phyloP scores from a whole-genome alignment of 1,139 yeast genomes.

The Hyphopichia pseudoburtonii region DNA sequence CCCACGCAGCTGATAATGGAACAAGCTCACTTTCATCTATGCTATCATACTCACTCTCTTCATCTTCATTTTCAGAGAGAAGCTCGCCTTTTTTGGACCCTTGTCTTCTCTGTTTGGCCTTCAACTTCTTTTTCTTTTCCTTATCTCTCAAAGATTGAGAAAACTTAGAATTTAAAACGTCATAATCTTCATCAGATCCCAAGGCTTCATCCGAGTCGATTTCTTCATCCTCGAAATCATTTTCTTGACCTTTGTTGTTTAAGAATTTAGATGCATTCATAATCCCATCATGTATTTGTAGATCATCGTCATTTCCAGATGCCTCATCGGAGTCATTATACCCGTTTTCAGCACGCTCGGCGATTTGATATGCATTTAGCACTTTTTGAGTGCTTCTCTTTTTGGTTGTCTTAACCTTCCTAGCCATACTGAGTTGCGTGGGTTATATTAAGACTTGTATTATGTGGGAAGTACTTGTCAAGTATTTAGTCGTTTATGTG shows the following conservation, averaged over 20 bases:
- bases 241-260: conserved; percentile 21
- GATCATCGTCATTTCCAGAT: conserved; percentile 18
- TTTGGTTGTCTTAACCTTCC: conserved; percentile 22
- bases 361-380: conserved; percentile 48
- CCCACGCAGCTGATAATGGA: conserved; percentile 87
- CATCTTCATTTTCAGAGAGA: conserved; percentile 23
- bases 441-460: no score
- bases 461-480: no score
- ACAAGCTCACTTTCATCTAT: conserved; percentile 74
- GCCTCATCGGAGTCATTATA: conserved; percentile 17
- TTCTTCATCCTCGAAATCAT: conserved; percentile 60
- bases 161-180: conserved; percentile 63
- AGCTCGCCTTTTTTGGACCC: conserved; percentile 15
- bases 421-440: conserved; percentile 18
- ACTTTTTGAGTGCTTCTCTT: conserved; percentile 37
- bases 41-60: conserved; percentile 52
- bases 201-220: conserved; percentile 75
- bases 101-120: conserved; percentile 20
- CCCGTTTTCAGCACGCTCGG: conserved; percentile 39
- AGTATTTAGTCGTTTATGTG: no score
- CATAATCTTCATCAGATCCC: conserved; percentile 75
- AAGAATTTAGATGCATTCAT: conserved; percentile 43
- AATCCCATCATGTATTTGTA: conserved; percentile 38
- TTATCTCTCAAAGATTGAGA: conserved; percentile 68
- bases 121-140: conserved; percentile 34